phyloP scores from a whole-genome alignment of 2,329 filamentous ascomycete genomes.

The Xylaria sp. region DNA sequence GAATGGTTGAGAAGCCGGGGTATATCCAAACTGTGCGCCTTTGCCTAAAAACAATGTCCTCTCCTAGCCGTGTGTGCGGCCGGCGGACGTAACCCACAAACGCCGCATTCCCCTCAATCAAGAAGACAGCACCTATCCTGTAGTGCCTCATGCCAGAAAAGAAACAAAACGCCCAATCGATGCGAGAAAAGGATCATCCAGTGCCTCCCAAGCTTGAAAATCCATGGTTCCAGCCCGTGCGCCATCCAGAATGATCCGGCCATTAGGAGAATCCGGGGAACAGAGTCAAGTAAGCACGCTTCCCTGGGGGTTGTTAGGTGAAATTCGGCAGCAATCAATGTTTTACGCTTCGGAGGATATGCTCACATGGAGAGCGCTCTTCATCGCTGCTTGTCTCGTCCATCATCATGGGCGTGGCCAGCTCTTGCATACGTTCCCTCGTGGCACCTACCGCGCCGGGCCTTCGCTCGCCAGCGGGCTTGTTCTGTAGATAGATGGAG shows the following conservation, averaged over 20 bases:
- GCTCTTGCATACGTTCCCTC: slow-evolving; percentile 28
- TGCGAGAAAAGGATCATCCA: slow-evolving; percentile 19
- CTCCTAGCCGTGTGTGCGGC: background rate
- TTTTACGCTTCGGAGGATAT: background rate
- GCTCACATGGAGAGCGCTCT: slow-evolving; percentile 30
- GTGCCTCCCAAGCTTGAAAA: slow-evolving; percentile 2
- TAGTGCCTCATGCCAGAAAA: slow-evolving; percentile 7
- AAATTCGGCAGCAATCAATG: background rate
- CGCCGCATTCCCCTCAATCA: slow-evolving; percentile 12
- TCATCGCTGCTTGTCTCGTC: slow-evolving; percentile 32
- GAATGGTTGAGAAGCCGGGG: slow-evolving; percentile 6
- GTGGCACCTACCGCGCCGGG: slow-evolving; percentile 13
- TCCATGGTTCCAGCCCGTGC: background rate
- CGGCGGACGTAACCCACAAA: slow-evolving; percentile 3
- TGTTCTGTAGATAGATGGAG: slow-evolving; percentile 24
- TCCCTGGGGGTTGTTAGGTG: slow-evolving; percentile 35
- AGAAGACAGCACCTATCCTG: background rate
- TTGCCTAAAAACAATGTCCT: slow-evolving; percentile 5
- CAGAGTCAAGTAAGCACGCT: slow-evolving; percentile 39
- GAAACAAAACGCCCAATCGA: slow-evolving; percentile 32
- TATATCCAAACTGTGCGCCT: slow-evolving; percentile 20
- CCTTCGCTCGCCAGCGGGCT: slow-evolving; percentile 8
- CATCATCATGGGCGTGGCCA: slow-evolving; percentile 23
- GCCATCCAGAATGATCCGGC: background rate
- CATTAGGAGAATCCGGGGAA: slow-evolving; percentile 35